phyloP scores from a whole-genome alignment of 768 basidiomycete genomes.

The Pluteus cervinus region DNA sequence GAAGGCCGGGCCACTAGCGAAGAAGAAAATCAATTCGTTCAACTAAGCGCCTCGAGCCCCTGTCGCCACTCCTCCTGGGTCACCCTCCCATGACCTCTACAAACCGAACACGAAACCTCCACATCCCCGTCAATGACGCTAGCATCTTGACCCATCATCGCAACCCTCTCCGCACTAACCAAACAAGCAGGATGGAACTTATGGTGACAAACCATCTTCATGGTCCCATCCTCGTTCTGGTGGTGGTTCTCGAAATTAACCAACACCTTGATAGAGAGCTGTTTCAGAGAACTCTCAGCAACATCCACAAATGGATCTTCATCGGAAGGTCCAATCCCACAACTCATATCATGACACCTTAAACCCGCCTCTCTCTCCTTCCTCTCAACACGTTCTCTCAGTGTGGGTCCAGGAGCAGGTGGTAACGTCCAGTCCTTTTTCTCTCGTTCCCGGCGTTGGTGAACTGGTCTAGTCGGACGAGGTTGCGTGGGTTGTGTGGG shows the following conservation, averaged over 20 bases:
- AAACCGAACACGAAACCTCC: slow-evolving; percentile 73
- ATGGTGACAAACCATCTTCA: slow-evolving; percentile 47
- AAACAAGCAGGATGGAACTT: slow-evolving; percentile 69
- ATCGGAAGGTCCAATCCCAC: slow-evolving; percentile 70
- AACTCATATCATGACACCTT: slow-evolving; percentile 67
- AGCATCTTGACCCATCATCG: slow-evolving; percentile 52
- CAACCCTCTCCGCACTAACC: slow-evolving; percentile 60
- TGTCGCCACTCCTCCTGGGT: slow-evolving; percentile 59
- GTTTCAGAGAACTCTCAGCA: slow-evolving; percentile 22
- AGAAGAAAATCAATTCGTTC: too few species aligned
- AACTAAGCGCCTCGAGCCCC: slow-evolving; percentile 21
- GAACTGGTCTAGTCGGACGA: not conserved
- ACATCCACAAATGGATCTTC: slow-evolving; percentile 50
- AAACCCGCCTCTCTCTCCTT: slow-evolving; percentile 68
- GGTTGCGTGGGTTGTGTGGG: not conserved
- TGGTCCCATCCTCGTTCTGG: slow-evolving; percentile 12
- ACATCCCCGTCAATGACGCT: slow-evolving; percentile 35
- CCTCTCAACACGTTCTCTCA: slow-evolving; percentile 69
- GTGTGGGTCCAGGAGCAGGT: slow-evolving; percentile 58
- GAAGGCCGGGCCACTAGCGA: too few species aligned
- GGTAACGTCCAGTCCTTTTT: slow-evolving; percentile 55
- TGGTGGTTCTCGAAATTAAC: too few species aligned
- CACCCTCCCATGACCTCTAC: slow-evolving; percentile 57
- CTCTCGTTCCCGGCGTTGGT: slow-evolving; percentile 11
- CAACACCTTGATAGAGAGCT: slow-evolving; percentile 38